Conservation (phyloP, 768 basidiomycete genomes). For the Collybia sp. region DNA sequence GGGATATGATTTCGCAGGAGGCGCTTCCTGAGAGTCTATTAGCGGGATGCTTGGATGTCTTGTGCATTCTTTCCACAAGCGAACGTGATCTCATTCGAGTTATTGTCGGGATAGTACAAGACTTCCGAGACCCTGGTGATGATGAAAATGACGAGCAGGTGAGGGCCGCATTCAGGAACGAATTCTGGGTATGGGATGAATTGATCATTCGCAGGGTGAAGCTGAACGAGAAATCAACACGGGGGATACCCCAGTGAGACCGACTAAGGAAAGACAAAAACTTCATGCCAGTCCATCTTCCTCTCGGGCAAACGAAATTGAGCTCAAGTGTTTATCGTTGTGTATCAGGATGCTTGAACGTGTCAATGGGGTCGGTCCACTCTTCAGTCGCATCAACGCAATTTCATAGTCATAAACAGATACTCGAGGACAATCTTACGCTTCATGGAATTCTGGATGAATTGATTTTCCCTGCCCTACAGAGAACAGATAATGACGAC, state of each 20-base stretch:
- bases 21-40: constrained; percentile 66
- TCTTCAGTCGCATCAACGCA: not conserved
- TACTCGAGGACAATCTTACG: constrained; percentile 66
- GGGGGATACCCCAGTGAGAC: constrained; percentile 19
- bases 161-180: not conserved
- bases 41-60: constrained; percentile 75
- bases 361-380: constrained; percentile 66
- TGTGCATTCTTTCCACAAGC: constrained; percentile 62
- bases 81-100: constrained; percentile 86
- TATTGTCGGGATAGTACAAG: constrained; percentile 84
- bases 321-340: constrained; percentile 70
- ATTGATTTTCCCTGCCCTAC: constrained; percentile 83
- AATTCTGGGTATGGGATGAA: no score
- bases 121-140: constrained; percentile 56
- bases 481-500: constrained; percentile 81
- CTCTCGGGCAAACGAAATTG: constrained; percentile 55
- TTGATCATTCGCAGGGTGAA: constrained; percentile 9
- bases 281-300: constrained; percentile 40
- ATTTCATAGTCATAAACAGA: constrained; percentile 27
- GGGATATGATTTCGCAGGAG: constrained; percentile 77
- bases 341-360: constrained; percentile 84
- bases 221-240: constrained; percentile 19
- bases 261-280: constrained; percentile 18
- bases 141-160: constrained; percentile 33
- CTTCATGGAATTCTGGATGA: constrained; percentile 71